phyloP scores from a whole-genome alignment of 257 asterid genomes.

The Mitragyna speciosa region DNA sequence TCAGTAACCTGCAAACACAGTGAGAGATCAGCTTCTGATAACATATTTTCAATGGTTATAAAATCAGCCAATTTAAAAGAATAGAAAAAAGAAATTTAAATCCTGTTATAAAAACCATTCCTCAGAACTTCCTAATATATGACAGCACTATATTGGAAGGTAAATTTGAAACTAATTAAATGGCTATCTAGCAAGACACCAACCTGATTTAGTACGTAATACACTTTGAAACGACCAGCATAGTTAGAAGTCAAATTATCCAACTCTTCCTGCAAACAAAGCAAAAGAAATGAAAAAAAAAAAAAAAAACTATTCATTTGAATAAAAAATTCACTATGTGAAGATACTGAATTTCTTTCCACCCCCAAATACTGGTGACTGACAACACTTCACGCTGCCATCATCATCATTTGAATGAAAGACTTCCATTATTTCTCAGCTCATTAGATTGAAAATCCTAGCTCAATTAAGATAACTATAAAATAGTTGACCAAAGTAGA shows the following conservation, averaged over 20 bases:
- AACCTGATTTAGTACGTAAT: conserved; percentile 84
- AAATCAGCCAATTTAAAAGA: too few relatives aligned
- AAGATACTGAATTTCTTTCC: not conserved
- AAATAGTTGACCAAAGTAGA: too few relatives aligned
- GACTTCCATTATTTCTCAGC: not conserved
- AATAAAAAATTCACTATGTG: conserved; percentile 4
- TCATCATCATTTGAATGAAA: too few relatives aligned
- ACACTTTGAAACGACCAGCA: conserved; percentile 58
- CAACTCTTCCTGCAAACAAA: conserved; percentile 79
- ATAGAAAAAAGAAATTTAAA: not conserved
- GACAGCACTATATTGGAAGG: not conserved
- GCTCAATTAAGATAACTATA: not conserved
- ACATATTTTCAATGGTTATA: not conserved
- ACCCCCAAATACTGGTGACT: not conserved
- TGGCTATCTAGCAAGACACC: conserved; percentile 8
- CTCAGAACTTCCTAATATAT: not conserved
- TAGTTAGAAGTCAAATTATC: conserved; percentile 60
- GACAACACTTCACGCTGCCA: not conserved
- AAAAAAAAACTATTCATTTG: not conserved
- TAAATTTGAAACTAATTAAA: not conserved
- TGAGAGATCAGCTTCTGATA: not conserved
- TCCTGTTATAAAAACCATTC: not conserved
- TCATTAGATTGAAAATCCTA: not conserved
- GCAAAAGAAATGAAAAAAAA: too few relatives aligned
- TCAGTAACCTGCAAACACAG: not conserved